phyloP scores from a whole-genome alignment of 345 rosid species.

The Rhodamnia rubescens region DNA sequence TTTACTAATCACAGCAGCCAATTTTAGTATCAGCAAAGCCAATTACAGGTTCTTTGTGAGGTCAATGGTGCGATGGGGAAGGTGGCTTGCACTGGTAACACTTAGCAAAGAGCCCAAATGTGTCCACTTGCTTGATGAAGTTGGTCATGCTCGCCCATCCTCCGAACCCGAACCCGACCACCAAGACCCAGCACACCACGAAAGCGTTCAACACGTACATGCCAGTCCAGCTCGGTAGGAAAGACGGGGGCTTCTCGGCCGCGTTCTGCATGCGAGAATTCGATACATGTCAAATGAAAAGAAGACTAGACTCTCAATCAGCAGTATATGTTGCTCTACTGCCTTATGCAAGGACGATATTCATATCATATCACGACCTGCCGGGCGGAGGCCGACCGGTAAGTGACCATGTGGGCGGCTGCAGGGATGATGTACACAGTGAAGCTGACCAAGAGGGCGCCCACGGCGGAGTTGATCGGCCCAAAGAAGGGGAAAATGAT shows the following conservation, averaged over 20 bases:
- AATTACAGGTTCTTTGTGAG: not conserved
- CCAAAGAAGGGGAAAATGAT: slow-evolving; percentile 86
- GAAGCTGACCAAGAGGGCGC: slow-evolving; percentile 77
- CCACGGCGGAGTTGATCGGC: slow-evolving; percentile 84
- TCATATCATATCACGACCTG: slow-evolving; percentile 19
- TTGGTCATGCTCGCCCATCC: slow-evolving; percentile 89
- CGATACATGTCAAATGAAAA: not conserved
- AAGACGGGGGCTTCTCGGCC: slow-evolving; percentile 56
- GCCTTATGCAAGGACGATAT: not conserved
- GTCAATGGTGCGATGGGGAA: not conserved
- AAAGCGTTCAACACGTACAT: slow-evolving; percentile 46
- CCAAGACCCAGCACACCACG: slow-evolving; percentile 50
- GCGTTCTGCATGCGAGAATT: slow-evolving; percentile 35
- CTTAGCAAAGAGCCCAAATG: slow-evolving; percentile 84
- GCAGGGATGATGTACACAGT: slow-evolving; percentile 86
- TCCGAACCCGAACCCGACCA: slow-evolving; percentile 73
- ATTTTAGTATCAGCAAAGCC: not conserved
- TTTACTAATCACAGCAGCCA: not conserved
- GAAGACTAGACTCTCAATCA: not conserved
- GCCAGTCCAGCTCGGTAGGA: slow-evolving; percentile 69
- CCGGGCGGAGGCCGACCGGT: slow-evolving; percentile 55
- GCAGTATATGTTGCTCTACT: not conserved
- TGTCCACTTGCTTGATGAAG: slow-evolving; percentile 64
- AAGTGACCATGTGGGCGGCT: slow-evolving; percentile 72
- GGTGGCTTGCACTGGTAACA: slow-evolving; percentile 69